Base-by-base conservation (phyloP, 805 yeast species). In the Danielozyma ontarioensis region DNA sequence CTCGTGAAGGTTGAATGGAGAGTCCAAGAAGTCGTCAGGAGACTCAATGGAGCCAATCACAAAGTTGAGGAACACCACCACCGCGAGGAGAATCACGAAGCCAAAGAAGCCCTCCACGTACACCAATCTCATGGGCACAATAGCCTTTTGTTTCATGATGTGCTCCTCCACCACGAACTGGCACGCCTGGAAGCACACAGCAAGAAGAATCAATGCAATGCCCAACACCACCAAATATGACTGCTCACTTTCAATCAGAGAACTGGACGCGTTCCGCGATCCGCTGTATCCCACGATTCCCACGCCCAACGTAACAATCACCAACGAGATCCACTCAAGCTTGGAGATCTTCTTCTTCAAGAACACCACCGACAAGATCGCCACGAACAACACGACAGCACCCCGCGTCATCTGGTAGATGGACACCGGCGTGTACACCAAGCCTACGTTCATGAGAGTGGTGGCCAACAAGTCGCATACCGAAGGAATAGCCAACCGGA, bases 321-420 rank as follows among this genome's bases (percentile, higher is more conserved):
- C 46, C 29, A 84, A 64, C 6, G 85, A 71, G 6, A 69, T 36
- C 93, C 93, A 84, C 50, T 84, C 89, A 16, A 76, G 50, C 38
- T 72, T 68, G 7, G 78, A 63, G 30, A 84, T 76, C 13, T 52
- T 57, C 27, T 76, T 68, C 29, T 70, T 62, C 41, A 84, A 68
- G 48, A 83, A 81, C 1, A 79, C 17, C 25, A 80, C 80, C 15
- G 86, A 78, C 48, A 83, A 69, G 12, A 78, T 55, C 1, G 89
- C 94, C 16, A 83, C 94, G 58, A 82, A 83, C 27, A 84, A 57
- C 27, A 84, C 84, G 27, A 83, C 61, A 0, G 87, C 74, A 2
- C 94, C 93, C 42, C 94, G 64, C n/a, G 83, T 78, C 94, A 84
- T 84, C 53, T 84, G 94, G 55, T 83, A 84, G 31, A 83, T 72